phyloP scores from a whole-genome alignment of 768 basidiomycete species.

The Suillus variegatus region DNA sequence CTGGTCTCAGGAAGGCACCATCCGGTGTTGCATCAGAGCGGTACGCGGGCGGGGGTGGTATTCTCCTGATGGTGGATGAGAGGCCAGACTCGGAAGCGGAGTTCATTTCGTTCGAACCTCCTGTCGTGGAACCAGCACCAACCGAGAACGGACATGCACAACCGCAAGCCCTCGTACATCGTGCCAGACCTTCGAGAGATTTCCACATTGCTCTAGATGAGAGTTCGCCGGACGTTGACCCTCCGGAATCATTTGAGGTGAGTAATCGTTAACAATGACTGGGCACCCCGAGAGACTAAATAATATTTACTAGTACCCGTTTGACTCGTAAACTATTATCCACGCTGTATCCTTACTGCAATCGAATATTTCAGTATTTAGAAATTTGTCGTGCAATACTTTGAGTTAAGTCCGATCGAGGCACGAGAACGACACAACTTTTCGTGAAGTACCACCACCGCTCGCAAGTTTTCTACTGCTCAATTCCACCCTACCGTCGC shows the following conservation, averaged over 20 bases:
- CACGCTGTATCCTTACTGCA: constrained; percentile 12
- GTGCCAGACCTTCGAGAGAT: constrained; percentile 24
- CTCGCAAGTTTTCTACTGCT: neutral
- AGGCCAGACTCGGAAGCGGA: constrained; percentile 71
- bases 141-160: constrained; percentile 32
- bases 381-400: neutral
- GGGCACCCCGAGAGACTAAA: constrained; percentile 12
- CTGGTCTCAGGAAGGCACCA: constrained; percentile 32
- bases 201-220: constrained; percentile 73
- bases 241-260: constrained; percentile 85
- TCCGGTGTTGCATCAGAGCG: constrained; percentile 50
- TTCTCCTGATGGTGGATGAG: constrained; percentile 79
- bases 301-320: constrained; percentile 63
- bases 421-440: neutral
- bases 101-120: constrained; percentile 64
- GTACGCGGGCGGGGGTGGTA: constrained; percentile 82
- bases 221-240: constrained; percentile 67
- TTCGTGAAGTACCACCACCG: neutral
- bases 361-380: constrained; percentile 7
- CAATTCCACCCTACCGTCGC: neutral
- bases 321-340: constrained; percentile 49
- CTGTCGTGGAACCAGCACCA: constrained; percentile 38
- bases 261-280: constrained; percentile 24
- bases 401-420: constrained; percentile 5
- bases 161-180: constrained; percentile 23